Base-by-base conservation (phyloP, 2,329 filamentous ascomycete species). In the Ascochyta viciae-villosae region DNA sequence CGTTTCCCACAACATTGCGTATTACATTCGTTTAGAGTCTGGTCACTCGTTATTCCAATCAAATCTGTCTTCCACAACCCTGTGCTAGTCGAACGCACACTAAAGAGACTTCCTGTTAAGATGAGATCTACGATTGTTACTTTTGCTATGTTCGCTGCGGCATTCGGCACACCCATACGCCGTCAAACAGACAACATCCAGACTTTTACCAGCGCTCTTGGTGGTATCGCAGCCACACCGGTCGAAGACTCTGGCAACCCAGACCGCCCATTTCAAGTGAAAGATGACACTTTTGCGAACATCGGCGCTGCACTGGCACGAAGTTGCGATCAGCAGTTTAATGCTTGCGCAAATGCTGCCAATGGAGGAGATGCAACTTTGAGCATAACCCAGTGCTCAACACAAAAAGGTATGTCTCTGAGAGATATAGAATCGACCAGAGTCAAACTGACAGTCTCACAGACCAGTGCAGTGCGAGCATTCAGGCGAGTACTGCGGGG, bases 281-380 rank as follows among this genome's bases (percentile, higher is more conserved):
- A 66, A 34, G 69, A 65, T 13, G 69, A 62, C 29, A 72, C 69
- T 7, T 89, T 89, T 68, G 81, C 82, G 35, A 83, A 83, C 68
- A 70, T 83, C 61, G 75, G 70, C 3, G 83, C 81, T 9, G 87
- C 87, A 19, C 74, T 83, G 37, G 82, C 87, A 73, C 80, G 87
- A 42, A 82, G 85, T 33, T 89, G 87, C 68, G 81, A 86, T 58
- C 82, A 87, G 55, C 85, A 89, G 76, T 83, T 86, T 76, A 88
- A 87, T 65, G 74, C 71, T 3, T 89, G 87, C 66, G 77, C 82
- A 12, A 76, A 86, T 60, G 81, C 81, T 26, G 83, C 82, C 53
- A 88, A 88, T 71, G 64, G 75, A 12, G 83, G 85, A 46, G 48
- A 66, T 22, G 61, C 68, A 3, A 78, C 78, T 37, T 70, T 78